Conservation (phyloP, 164 flowering plant species). For the Taxillus chinensis region DNA sequence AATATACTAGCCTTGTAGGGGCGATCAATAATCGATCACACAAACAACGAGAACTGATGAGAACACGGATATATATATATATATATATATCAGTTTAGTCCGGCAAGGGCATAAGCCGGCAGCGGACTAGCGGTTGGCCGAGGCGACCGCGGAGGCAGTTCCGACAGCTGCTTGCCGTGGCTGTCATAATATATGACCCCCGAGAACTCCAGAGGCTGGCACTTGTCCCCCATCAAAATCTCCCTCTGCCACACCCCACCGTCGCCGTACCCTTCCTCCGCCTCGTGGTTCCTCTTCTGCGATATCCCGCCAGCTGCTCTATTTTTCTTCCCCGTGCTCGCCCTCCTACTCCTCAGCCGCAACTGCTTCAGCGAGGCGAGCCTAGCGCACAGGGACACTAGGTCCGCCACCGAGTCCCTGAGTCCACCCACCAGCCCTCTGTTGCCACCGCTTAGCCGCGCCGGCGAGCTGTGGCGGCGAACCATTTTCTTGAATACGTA, state of each 20-base stretch:
- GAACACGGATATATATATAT: too few relatives aligned
- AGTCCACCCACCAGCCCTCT: slow-evolving; percentile 6
- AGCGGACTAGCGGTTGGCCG: slow-evolving; percentile 23
- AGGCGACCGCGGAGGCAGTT: slow-evolving; percentile 41
- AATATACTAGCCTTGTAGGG: too few relatives aligned
- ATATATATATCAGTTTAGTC: too few relatives aligned
- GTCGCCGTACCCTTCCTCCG: slow-evolving; percentile 23
- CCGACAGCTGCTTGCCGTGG: slow-evolving; percentile 31
- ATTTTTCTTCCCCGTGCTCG: too few relatives aligned
- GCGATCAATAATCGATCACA: too few relatives aligned
- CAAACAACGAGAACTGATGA: too few relatives aligned
- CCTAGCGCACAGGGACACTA: slow-evolving; percentile 32
- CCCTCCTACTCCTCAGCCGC: slow-evolving; percentile 4
- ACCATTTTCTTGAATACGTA: too few relatives aligned
- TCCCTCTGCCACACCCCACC: slow-evolving; percentile 54
- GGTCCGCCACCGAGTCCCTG: slow-evolving; percentile 22
- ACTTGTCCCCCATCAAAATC: slow-evolving; percentile 64
- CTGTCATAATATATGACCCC: slow-evolving; percentile 52
- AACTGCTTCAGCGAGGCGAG: slow-evolving; percentile 8
- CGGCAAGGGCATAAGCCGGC: neutral
- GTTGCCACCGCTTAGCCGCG: neutral
- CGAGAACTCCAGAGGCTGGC: slow-evolving; percentile 51
- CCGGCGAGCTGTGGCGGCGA: neutral
- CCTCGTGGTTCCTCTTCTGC: too few relatives aligned
- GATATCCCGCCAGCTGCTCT: too few relatives aligned